Conservation (phyloP, 768 basidiomycete genomes). For the Russula virescens region DNA sequence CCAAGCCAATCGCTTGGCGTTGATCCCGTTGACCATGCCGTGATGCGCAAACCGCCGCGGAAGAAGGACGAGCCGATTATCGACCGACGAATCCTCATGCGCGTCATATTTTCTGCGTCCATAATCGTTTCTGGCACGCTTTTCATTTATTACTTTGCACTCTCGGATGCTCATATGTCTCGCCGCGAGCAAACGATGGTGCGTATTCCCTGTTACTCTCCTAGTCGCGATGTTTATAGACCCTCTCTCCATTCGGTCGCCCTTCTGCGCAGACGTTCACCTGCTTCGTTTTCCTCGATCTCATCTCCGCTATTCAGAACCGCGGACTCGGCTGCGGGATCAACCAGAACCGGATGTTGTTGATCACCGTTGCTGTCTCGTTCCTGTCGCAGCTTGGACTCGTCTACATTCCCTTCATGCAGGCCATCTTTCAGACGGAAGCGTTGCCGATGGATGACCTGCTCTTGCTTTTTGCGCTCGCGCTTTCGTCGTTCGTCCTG, state of each 20-base stretch:
- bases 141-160: slow-evolving; percentile 78
- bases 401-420: slow-evolving; percentile 88
- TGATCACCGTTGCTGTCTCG: slow-evolving; percentile 83
- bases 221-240: too few relatives aligned
- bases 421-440: slow-evolving; percentile 90
- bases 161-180: slow-evolving; percentile 75
- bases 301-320: slow-evolving; percentile 92
- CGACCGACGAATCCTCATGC: slow-evolving; percentile 58
- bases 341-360: slow-evolving; percentile 81
- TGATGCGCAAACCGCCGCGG: slow-evolving; percentile 91
- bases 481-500: slow-evolving; percentile 52
- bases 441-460: slow-evolving; percentile 67
- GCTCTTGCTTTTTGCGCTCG: slow-evolving; percentile 61
- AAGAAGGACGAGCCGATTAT: slow-evolving; percentile 90
- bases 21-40: slow-evolving; percentile 88
- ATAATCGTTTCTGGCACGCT: slow-evolving; percentile 88
- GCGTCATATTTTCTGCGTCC: slow-evolving; percentile 89
- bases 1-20: slow-evolving; percentile 95
- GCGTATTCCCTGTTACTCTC: slow-evolving; percentile 26
- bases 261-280: slow-evolving; percentile 78
- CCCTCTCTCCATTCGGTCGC: too few relatives aligned
- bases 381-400: slow-evolving; percentile 78
- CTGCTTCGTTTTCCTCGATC: slow-evolving; percentile 94
- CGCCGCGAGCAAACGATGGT: slow-evolving; percentile 96
- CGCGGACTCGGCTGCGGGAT: slow-evolving; percentile 85